Base-by-base conservation (phyloP, 73 alveolate genomes). In the Paraurostyla sp. region DNA sequence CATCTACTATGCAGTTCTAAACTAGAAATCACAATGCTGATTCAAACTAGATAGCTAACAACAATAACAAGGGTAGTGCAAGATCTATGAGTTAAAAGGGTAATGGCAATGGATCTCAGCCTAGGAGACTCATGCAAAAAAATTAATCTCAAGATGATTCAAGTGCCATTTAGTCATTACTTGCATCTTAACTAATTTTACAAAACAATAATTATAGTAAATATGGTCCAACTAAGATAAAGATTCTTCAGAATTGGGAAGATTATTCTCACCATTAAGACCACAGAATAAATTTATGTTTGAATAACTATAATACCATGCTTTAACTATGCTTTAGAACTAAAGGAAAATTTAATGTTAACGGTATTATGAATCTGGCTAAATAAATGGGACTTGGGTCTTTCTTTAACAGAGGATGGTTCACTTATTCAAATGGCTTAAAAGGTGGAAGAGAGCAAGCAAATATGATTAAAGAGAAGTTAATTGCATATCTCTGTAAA, bases 381-480 rank as follows among this genome's bases (percentile, higher is more conserved):
- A 85, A 69, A 38, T 33, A 18, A 20, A 73, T 73, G 86, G 71
- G 86, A n/a, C 0, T 85, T 30, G 62, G 80, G 62, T 23, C 22
- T 11, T 4, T 18, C 25, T 32, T 85, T 40, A 69, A 41, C 29
- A 85, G 35, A 45, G 18, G 45, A 20, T 41, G 40, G 50, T 42
- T 85, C 65, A 33, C 45, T 30, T n/a, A n/a, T n/a, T 68, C 56
- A 18, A 49, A 69, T 50, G 80, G 65, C 30, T 32, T 85, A 18
- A 85, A 85, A 41, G 71, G 69, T 32, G 82, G 82, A 0, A 65
- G 87, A 50, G 92, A 85, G 29, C 43, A 49, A 11, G 87, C 82
- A 27, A 69, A 68, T 52, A 35, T 69, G 68, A 29, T 85, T 22
- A 85, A 85, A 40, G 92, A 85, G 42, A 85, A 69, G 76, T 68